Base-by-base conservation (phyloP, 148 eudicot species). In the Mesembryanthemum crystallinum region DNA sequence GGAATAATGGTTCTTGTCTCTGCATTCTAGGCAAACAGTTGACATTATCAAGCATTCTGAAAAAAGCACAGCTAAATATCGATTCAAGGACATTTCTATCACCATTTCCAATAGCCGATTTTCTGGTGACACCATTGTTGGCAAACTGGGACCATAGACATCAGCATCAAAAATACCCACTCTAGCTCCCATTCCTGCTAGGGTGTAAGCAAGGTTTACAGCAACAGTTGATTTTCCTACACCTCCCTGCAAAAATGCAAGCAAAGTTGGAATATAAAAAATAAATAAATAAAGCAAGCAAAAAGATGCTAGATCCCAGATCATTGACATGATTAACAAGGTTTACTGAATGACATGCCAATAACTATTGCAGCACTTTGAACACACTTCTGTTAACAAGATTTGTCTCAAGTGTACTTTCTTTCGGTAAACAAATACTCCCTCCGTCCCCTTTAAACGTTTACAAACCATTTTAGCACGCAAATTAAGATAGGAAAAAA, bases 101-200 rank as follows among this genome's bases (percentile, higher is more conserved):
- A 96, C 97, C 99, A 96, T 92, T 88, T 92, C 99, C 57, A 96
- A 88, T 69, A 96, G 60, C 73, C 90, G 87, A 68, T 72, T 91
- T 80, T 92, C 98, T 43, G 99, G 99, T 76, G 97, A 93, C 73
- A 96, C 99, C 99, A 96, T 96, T 47, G 97, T 96, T 64, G 98
- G 99, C 78, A 96, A 84, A 82, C 99, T 96, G 59, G 99, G 99
- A 77, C 99, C 99, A 81, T 96, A 96, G 57, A 96, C 95, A 89
- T 96, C 98, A 69, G 99, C 97, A 79, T 96, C 98, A 73, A 96
- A 96, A 27, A 96, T 92, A 62, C 99, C 99, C 83, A 96, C 99
- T 87, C 99, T 87, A 59, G 99, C 99, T 51, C 99, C 99, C 99
- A 96, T 96, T 73, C 89, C 98, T 76, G 97, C 98, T 81, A 96